Conservation (phyloP, 148 eudicot species). For the Silene uniflora region DNA sequence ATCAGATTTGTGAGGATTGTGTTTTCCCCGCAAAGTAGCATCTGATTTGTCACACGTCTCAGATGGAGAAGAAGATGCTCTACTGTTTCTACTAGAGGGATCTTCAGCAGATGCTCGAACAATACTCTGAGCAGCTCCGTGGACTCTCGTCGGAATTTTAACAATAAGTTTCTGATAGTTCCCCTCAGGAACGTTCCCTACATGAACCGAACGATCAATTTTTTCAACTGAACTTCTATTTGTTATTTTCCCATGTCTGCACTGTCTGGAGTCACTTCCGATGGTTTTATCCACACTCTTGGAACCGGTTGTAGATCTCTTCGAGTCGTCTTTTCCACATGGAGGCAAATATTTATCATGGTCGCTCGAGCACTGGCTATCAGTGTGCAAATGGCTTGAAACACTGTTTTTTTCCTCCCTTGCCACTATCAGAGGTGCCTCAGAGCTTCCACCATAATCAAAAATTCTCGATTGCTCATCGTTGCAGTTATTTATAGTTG, state of each 20-base stretch:
- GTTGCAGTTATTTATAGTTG: conserved; percentile 29
- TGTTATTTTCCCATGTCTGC: conserved; percentile 35
- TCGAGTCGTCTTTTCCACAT: conserved; percentile 54
- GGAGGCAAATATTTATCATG: conserved; percentile 35
- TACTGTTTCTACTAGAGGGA: conserved; percentile 34
- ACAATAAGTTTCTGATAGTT: conserved; percentile 56
- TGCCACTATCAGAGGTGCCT: conserved; percentile 35
- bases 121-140: conserved; percentile 43
- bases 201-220: conserved; percentile 39
- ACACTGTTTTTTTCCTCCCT: conserved; percentile 72
- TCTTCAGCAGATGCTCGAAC: conserved; percentile 43
- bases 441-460: conserved; percentile 38
- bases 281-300: conserved; percentile 39
- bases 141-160: conserved; percentile 53
- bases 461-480: conserved; percentile 29
- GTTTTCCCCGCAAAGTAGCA: conserved; percentile 27
- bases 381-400: conserved; percentile 70
- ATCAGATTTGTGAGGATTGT: conserved; percentile 24
- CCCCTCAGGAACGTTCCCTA: conserved; percentile 34
- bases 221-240: conserved; percentile 36
- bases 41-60: conserved; percentile 45
- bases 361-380: conserved; percentile 67
- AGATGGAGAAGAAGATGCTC: conserved; percentile 38
- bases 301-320: conserved; percentile 51
- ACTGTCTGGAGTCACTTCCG: conserved; percentile 32